phyloP scores from a whole-genome alignment of 495 filamentous ascomycete species.

The Patellaria atrata region DNA sequence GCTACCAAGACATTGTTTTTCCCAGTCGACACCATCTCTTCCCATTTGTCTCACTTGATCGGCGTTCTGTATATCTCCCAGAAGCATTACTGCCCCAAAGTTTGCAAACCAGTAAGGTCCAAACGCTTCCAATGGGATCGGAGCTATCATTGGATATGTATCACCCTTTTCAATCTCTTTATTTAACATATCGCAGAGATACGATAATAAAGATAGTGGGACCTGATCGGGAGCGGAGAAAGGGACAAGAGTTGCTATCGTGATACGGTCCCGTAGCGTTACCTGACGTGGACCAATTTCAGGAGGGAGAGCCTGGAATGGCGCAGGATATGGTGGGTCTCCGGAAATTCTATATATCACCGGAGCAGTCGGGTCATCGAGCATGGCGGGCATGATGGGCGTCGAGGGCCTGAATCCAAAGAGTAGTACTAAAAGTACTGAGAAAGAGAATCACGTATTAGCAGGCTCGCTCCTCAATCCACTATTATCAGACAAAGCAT shows the following conservation, averaged over 20 bases:
- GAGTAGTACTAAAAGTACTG: too few species aligned
- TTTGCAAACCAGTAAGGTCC: slow-evolving; percentile 90
- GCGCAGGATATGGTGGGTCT: slow-evolving; percentile 46
- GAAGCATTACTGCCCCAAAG: slow-evolving; percentile 85
- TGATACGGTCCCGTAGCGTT: slow-evolving; percentile 77
- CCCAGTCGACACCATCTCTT: slow-evolving; percentile 55
- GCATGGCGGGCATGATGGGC: slow-evolving; percentile 64
- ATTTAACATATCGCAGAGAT: slow-evolving; percentile 77
- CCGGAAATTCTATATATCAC: slow-evolving; percentile 51
- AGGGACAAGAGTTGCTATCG: slow-evolving; percentile 79
- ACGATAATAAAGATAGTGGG: slow-evolving; percentile 58
- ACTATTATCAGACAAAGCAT: too few species aligned
- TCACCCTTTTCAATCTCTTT: slow-evolving; percentile 93
- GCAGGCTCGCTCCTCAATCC: too few species aligned
- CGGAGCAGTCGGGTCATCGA: slow-evolving; percentile 57
- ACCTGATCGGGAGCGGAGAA: slow-evolving; percentile 63
- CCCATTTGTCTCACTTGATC: slow-evolving; percentile 45
- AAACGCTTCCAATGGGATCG: slow-evolving; percentile 62
- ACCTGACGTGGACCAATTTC: slow-evolving; percentile 69
- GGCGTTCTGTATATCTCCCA: slow-evolving; percentile 59
- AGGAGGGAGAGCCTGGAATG: slow-evolving; percentile 45
- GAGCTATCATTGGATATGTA: slow-evolving; percentile 85
- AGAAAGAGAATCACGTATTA: too few species aligned
- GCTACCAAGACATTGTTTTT: slow-evolving; percentile 72
- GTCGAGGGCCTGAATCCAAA: too few species aligned